Conservation (phyloP, 257 asterid genomes). For the Solanum virginianum region DNA sequence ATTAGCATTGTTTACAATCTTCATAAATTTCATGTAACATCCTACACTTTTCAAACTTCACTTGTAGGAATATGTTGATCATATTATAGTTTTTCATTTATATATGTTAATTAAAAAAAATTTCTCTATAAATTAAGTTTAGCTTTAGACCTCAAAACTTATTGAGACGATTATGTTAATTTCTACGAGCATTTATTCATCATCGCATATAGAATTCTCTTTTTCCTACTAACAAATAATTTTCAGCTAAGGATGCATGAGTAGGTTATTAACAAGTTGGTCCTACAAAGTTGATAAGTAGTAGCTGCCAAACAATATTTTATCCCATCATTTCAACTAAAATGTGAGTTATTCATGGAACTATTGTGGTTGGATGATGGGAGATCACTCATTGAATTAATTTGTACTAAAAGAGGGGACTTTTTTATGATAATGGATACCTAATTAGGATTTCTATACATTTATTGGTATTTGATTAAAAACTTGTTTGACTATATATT, state of each 20-base stretch:
- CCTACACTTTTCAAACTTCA: too few relatives aligned
- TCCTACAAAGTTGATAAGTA: background rate
- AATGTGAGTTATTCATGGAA: background rate
- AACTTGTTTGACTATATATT: background rate
- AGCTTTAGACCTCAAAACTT: too few relatives aligned
- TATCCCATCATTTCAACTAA: background rate
- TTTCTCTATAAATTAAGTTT: too few relatives aligned
- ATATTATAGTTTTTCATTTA: too few relatives aligned
- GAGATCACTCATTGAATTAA: background rate
- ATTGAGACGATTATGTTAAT: too few relatives aligned
- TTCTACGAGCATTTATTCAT: background rate
- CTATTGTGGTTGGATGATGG: background rate
- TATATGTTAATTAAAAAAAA: too few relatives aligned
- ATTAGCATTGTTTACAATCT: too few relatives aligned
- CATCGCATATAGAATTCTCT: background rate
- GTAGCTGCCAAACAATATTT: background rate
- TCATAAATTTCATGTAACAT: too few relatives aligned
- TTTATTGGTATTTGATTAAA: background rate
- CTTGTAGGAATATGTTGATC: too few relatives aligned
- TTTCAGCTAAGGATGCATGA: background rate
- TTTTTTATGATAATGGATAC: background rate
- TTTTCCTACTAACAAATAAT: background rate
- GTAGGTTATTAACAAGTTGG: background rate
- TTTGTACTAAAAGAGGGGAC: background rate
- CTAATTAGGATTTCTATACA: background rate